phyloP scores from a whole-genome alignment of 306 rosid genomes.

The Pueraria montana region DNA sequence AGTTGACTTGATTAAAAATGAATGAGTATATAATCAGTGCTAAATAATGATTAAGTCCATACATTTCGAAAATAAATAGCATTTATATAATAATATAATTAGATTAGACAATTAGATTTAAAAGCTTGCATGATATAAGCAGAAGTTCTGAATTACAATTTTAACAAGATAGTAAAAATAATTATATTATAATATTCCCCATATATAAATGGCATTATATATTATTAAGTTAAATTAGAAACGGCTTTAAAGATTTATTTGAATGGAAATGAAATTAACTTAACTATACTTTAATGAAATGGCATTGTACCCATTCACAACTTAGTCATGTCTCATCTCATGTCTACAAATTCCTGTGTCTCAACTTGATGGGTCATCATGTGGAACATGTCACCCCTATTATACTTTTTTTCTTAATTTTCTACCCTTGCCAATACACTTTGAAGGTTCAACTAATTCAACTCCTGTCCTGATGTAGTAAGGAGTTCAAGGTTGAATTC shows the following conservation, averaged over 20 bases:
- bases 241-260: neutral
- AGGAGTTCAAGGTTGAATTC: neutral
- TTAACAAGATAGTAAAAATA: constrained; percentile 23
- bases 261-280: neutral
- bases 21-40: neutral
- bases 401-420: neutral
- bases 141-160: constrained; percentile 1
- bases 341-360: neutral
- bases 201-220: neutral
- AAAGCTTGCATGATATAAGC: neutral
- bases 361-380: constrained; percentile 1
- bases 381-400: neutral
- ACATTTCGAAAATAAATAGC: constrained; percentile 13
- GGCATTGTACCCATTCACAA: neutral
- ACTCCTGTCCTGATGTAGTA: neutral
- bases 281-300: neutral
- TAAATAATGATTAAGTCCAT: constrained; percentile 1
- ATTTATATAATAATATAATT: constrained; percentile 27
- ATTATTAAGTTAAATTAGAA: neutral
- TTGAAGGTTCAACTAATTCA: constrained; percentile 17
- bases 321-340: neutral
- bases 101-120: constrained; percentile 24
- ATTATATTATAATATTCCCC: constrained; percentile 2
- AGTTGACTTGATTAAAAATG: neutral
- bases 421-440: neutral